Evolutionary conservation across 2,329 filamentous ascomycete genomes (phyloP), one percentile per base, ranked within the genome.

Genomic region (Colletotrichum australisinense): DNA sequence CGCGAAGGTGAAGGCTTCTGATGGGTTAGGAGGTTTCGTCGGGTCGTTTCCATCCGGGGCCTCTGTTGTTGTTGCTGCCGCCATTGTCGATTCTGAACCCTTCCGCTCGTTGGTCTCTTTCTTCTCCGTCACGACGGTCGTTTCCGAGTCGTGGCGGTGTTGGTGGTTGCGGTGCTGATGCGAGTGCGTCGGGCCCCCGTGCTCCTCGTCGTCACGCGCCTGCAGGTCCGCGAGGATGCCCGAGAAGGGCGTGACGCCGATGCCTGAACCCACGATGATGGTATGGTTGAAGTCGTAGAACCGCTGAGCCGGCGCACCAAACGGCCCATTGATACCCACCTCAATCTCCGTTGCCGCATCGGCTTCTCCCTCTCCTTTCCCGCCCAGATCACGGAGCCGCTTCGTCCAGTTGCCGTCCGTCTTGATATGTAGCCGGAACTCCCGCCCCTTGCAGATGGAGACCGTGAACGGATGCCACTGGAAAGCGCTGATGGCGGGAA

Each of bases 401-500:
- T 80, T 80, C 0, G 88, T 90, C 88, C 88, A 91, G 78, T 90
- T 84, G 0, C 89, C 89, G 58, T 90, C 88, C 3, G 86, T 87
- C 77, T 90, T 90, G 81, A 91, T 89, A 75, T 90, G 88, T 0
- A 91, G 78, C 77, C 86, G 85, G 80, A 91, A 84, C 38, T 85
- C 83, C 30, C 86, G 86, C 0, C 85, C 87, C 16, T 84, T 83
- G 74, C 88, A 90, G 2, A 86, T 86, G 0, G 89, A 90, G 0
- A 91, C 86, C 0, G 89, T 90, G 75, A 91, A 91, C 0, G 88
- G 89, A 69, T 91, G 88, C 88, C 88, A 91, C 75, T 90, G 88
- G 70, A 88, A 90, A 63, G 83, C 80, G 49, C 87, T 89, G 26
- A 90, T 78, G 35, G 81, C 74, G 0, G 88, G 89, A 0, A 90